Conservation (phyloP, 108 stramenopile species). For the Cyclotella choctawhatcheeana region DNA sequence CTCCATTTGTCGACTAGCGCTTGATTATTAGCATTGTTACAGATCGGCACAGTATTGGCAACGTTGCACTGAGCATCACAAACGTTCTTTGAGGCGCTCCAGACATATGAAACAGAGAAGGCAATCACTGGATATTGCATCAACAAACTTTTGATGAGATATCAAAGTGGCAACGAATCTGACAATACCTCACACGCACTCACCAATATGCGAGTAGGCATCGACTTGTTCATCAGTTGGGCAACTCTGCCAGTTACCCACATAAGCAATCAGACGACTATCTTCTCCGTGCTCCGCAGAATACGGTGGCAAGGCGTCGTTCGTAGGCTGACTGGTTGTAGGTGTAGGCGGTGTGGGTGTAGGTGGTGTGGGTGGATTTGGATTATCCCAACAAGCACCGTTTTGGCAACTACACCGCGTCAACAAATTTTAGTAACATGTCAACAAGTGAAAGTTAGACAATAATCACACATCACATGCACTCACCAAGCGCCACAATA, state of each 20-base stretch:
- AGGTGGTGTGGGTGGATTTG: slow-evolving; percentile 6
- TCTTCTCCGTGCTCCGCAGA: slow-evolving; percentile 4
- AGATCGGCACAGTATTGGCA: slow-evolving; percentile 36
- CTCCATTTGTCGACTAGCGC: slow-evolving; percentile 52
- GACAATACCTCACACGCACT: background rate
- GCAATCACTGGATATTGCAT: slow-evolving; percentile 46
- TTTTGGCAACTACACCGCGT: no score
- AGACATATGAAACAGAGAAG: slow-evolving; percentile 61
- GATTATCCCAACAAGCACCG: no score
- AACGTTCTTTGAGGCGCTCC: slow-evolving; percentile 44
- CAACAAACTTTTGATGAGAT: background rate
- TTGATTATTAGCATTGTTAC: slow-evolving; percentile 45
- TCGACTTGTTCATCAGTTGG: slow-evolving; percentile 38
- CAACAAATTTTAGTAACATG: no score
- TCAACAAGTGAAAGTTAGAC: no score
- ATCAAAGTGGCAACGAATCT: background rate
- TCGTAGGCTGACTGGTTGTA: background rate
- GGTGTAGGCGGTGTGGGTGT: slow-evolving; percentile 5
- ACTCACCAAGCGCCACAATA: slow-evolving; percentile 12
- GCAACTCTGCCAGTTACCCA: slow-evolving; percentile 54
- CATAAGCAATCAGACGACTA: slow-evolving; percentile 62
- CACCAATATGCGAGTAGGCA: slow-evolving; percentile 59
- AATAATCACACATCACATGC: background rate
- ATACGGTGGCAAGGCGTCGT: background rate
- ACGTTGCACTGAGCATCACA: slow-evolving; percentile 55